Evolutionary conservation across 805 yeast genomes (phyloP).

Genomic region (Dipodascus geniculatus): DNA sequence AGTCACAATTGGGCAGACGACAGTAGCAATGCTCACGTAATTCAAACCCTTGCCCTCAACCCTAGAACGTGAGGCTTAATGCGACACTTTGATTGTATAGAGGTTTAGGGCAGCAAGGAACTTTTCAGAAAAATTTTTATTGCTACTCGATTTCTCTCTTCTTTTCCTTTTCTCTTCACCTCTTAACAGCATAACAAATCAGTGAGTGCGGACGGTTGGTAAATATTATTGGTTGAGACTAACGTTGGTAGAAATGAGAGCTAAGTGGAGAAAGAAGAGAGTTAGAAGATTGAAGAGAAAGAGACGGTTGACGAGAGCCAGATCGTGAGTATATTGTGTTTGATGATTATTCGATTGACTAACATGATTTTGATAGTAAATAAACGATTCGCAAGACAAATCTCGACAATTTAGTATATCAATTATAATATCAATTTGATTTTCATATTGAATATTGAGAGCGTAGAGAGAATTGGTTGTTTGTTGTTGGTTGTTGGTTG

Average conservation of each 20-base stretch:
- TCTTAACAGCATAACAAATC: conserved; percentile 4
- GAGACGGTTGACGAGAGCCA: conserved; percentile 99
- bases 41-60: not conserved
- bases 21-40: not conserved
- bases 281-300: conserved; percentile 99
- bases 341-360: too few species aligned
- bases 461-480: too few species aligned
- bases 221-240: not conserved
- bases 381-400: not conserved
- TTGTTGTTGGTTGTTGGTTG: too few species aligned
- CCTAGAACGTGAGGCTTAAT: too few species aligned
- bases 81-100: not conserved
- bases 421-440: too few species aligned
- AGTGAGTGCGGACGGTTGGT: conserved; percentile 6
- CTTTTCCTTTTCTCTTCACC: conserved; percentile 8
- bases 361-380: not conserved
- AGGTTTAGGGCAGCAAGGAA: not conserved
- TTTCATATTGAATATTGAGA: too few species aligned
- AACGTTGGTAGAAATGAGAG: conserved; percentile 25
- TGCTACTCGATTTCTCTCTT: not conserved
- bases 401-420: not conserved
- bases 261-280: conserved; percentile 99
- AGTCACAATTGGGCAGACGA: not conserved
- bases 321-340: conserved; percentile 40
- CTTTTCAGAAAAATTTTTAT: not conserved